Evolutionary conservation across 2,329 filamentous ascomycete species (phyloP).

Genomic region (Orbilia brochopaga): DNA sequence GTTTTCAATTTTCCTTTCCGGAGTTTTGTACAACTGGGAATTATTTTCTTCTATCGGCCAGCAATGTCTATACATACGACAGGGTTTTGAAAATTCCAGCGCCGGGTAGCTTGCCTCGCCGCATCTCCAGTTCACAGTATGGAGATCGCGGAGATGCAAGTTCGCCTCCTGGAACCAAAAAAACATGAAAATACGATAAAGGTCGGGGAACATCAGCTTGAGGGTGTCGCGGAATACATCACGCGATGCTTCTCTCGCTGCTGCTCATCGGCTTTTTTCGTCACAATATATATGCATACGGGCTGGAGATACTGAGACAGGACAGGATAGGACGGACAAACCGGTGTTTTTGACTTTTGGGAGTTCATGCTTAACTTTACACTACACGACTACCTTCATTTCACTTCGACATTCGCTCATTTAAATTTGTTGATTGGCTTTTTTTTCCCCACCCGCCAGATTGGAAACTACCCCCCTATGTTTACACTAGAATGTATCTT

Average conservation of each 20-base stretch:
- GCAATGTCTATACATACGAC: constrained; percentile 22
- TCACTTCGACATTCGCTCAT: not conserved
- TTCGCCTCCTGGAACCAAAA: constrained; percentile 23
- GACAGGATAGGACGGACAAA: not conserved
- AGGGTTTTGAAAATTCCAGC: constrained; percentile 34
- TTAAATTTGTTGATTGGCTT: constrained; percentile 8
- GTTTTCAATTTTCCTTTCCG: constrained; percentile 21
- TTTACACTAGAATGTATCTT: constrained; percentile 48
- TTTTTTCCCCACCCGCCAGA: constrained; percentile 18
- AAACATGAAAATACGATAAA: constrained; percentile 35
- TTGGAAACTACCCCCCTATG: constrained; percentile 25
- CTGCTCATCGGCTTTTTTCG: not conserved
- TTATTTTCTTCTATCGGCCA: constrained; percentile 19
- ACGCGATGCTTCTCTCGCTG: not conserved
- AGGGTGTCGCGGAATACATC: not conserved
- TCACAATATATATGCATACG: not conserved
- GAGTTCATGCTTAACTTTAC: constrained; percentile 6
- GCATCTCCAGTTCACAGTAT: constrained; percentile 45
- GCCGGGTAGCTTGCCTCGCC: constrained; percentile 9
- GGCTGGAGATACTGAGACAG: not conserved
- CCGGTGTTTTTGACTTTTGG: not conserved
- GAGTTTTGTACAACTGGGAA: constrained; percentile 29
- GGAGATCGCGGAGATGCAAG: constrained; percentile 13
- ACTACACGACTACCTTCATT: not conserved
- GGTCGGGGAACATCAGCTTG: not conserved